Conservation (phyloP, 1,284 basidiomycete genomes). For the Stygiomarasmius scandens region DNA sequence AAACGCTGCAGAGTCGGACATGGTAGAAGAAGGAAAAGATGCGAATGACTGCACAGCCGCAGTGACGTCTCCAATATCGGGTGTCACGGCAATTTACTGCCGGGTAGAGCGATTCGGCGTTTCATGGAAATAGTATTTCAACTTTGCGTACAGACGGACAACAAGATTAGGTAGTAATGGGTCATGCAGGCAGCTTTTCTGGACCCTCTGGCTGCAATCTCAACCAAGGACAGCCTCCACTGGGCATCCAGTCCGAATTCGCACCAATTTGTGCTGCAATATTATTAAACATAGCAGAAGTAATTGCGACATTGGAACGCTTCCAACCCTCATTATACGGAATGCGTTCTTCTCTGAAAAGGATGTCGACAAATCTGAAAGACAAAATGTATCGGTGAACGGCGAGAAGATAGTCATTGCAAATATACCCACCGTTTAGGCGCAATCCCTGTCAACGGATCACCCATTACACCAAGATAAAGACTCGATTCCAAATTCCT, state of each 20-base stretch:
- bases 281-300: slow-evolving; percentile 5
- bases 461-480: slow-evolving; percentile 12
- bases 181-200: too few species aligned
- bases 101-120: too few species aligned
- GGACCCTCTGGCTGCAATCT: slow-evolving; percentile 5
- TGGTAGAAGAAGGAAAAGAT: neutral
- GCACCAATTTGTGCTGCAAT: slow-evolving; percentile 11
- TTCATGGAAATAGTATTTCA: too few species aligned
- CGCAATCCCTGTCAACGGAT: slow-evolving; percentile 10
- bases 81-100: too few species aligned
- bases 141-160: too few species aligned
- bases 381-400: too few species aligned
- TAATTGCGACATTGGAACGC: slow-evolving; percentile 14
- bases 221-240: slow-evolving; percentile 21
- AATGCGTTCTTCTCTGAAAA: slow-evolving; percentile 23
- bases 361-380: slow-evolving; percentile 21
- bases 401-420: neutral
- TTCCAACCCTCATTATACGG: slow-evolving; percentile 22
- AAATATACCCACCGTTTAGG: slow-evolving; percentile 8
- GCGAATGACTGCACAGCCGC: neutral
- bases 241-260: slow-evolving; percentile 14
- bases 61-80: too few species aligned
- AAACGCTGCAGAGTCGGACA: slow-evolving; percentile 9
- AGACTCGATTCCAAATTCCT: slow-evolving; percentile 5
- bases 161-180: too few species aligned